phyloP scores from a whole-genome alignment of 495 filamentous ascomycete genomes.

The Aspergillus hancockii region DNA sequence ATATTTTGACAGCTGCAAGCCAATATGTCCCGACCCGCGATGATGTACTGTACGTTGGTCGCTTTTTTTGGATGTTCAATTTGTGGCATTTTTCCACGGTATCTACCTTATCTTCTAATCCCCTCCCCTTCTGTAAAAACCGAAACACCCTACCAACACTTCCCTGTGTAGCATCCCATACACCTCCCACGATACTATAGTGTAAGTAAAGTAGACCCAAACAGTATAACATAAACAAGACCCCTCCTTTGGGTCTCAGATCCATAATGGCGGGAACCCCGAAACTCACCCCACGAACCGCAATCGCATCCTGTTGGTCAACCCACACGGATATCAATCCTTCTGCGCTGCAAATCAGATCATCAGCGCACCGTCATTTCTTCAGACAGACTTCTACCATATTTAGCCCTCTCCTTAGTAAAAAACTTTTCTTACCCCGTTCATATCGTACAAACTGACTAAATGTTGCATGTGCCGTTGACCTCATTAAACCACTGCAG shows the following conservation, averaged over 20 bases:
- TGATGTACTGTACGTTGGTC: no score
- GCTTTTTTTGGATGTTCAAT: no score
- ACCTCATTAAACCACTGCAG: not conserved
- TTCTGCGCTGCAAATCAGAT: conserved; percentile 14
- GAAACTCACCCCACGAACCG: not conserved
- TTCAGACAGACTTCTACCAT: no score
- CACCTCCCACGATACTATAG: no score
- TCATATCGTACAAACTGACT: not conserved
- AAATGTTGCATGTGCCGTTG: not conserved
- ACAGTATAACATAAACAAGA: not conserved
- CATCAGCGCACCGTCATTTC: not conserved
- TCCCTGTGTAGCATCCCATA: no score
- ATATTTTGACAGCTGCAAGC: not conserved
- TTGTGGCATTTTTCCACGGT: no score
- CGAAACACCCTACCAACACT: no score
- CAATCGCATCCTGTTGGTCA: not conserved
- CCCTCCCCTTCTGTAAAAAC: no score
- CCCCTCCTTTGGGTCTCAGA: not conserved
- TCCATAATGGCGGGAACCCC: not conserved
- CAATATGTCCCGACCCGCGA: no score
- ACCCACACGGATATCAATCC: conserved; percentile 14
- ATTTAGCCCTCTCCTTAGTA: no score
- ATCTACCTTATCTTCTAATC: no score
- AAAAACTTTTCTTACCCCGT: not conserved
- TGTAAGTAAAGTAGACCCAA: not conserved